Evolutionary conservation across 768 basidiomycete genomes (phyloP).

Genomic region (Suillus alpinus): DNA sequence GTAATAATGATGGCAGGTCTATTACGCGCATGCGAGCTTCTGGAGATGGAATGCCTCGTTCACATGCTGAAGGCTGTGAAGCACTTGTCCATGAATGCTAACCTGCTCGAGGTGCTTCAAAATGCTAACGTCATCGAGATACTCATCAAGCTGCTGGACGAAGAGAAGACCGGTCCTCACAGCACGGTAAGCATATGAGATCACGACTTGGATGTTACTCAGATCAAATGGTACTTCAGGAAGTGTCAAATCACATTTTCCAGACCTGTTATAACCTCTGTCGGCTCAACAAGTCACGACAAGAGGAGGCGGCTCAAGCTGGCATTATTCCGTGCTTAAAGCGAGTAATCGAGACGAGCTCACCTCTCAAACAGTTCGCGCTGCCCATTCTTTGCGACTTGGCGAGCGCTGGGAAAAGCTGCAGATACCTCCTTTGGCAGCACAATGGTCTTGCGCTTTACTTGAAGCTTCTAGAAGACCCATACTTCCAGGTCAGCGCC

Average conservation of each 20-base stretch:
- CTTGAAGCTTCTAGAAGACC: slow-evolving; percentile 72
- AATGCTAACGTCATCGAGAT: slow-evolving; percentile 95
- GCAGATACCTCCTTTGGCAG: slow-evolving; percentile 87
- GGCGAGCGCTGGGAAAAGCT: slow-evolving; percentile 91
- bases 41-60: slow-evolving; percentile 87
- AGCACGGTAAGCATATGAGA: slow-evolving; percentile 61
- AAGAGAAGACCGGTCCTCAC: slow-evolving; percentile 74
- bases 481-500: slow-evolving; percentile 90
- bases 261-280: slow-evolving; percentile 97
- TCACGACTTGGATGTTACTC: not conserved
- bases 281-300: slow-evolving; percentile 87
- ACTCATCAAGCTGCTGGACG: slow-evolving; percentile 80
- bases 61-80: slow-evolving; percentile 93
- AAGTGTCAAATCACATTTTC: slow-evolving; percentile 96
- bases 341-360: slow-evolving; percentile 81
- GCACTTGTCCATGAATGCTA: slow-evolving; percentile 92
- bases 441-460: slow-evolving; percentile 88
- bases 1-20: slow-evolving; percentile 53
- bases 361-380: slow-evolving; percentile 95
- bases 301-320: slow-evolving; percentile 96
- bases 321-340: slow-evolving; percentile 92
- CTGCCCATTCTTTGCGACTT: slow-evolving; percentile 96
- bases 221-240: slow-evolving; percentile 44
- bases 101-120: slow-evolving; percentile 87
- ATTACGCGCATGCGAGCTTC: slow-evolving; percentile 79